Conservation (phyloP, 2,329 filamentous ascomycete species). For the Diatrype stigma region DNA sequence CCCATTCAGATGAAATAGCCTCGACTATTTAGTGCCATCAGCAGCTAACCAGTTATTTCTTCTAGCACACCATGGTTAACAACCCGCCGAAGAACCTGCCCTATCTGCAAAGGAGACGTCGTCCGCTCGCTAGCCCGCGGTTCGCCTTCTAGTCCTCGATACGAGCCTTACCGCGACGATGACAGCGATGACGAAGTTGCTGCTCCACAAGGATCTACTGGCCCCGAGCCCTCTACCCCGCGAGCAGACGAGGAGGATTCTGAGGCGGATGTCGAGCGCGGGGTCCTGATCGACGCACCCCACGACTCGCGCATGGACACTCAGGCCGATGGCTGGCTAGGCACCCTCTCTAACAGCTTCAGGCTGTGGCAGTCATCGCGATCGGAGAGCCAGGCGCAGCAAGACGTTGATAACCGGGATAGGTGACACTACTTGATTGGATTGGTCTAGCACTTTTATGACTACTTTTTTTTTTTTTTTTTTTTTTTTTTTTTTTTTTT, state of each 20-base stretch:
- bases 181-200: slow-evolving; percentile 40
- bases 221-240: neutral
- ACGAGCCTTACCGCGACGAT: slow-evolving; percentile 53
- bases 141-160: slow-evolving; percentile 46
- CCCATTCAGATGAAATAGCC: neutral
- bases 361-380: slow-evolving; percentile 8
- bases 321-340: neutral
- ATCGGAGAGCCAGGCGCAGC: too few relatives aligned
- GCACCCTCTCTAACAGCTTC: neutral
- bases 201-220: too few relatives aligned
- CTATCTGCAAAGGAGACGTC: slow-evolving; percentile 97
- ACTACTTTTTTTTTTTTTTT: too few relatives aligned
- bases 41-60: slow-evolving; percentile 20
- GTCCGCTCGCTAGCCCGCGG: slow-evolving; percentile 63
- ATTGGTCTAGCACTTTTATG: too few relatives aligned
- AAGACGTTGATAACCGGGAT: too few relatives aligned
- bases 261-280: neutral
- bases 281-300: neutral
- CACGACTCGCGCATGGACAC: slow-evolving; percentile 27
- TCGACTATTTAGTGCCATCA: neutral
- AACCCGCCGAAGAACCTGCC: slow-evolving; percentile 91
- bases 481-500: too few relatives aligned
- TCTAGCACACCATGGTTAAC: slow-evolving; percentile 91
- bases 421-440: too few relatives aligned
- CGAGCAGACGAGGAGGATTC: neutral